A percentile compares a stretch with the other conserved stretches of the same genome.
These are phyloP conservation scores for Colletotrichum coccodes DNA, from an alignment of 2,329 filamentous ascomycete species.

Conservation along the genomic window DNA sequence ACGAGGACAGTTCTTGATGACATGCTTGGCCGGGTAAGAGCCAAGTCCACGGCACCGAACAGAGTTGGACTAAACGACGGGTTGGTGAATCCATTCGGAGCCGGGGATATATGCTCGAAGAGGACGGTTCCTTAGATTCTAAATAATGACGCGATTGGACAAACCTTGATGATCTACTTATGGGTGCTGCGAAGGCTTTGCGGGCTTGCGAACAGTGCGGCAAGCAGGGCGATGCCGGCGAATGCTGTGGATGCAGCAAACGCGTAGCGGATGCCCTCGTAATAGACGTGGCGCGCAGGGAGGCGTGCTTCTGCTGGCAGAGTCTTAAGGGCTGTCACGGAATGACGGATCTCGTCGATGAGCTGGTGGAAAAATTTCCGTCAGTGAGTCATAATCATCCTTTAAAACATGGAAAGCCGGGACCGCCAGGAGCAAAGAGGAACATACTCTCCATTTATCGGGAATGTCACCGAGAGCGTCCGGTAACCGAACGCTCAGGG, in stretches of 20 bases:
- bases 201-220: conserved; percentile 43
- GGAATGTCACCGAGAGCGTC: conserved; percentile 63
- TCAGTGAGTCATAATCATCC: conserved; percentile 10
- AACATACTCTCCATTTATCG: conserved; percentile 66
- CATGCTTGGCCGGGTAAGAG: too few species aligned
- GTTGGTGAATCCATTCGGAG: too few species aligned
- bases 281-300: conserved; percentile 67
- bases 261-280: conserved; percentile 65
- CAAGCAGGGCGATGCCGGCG: conserved; percentile 54
- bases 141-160: neutral
- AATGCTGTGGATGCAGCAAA: conserved; percentile 66
- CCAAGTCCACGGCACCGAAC: too few species aligned
- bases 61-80: too few species aligned
- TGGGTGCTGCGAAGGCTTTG: conserved; percentile 44
- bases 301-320: conserved; percentile 67
- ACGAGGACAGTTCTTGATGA: too few species aligned
- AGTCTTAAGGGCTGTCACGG: conserved; percentile 63
- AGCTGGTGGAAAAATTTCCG: conserved; percentile 51
- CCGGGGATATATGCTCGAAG: neutral
- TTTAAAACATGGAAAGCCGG: neutral
- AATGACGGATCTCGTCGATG: conserved; percentile 71
- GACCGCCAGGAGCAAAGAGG: neutral
- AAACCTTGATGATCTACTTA: conserved; percentile 21
- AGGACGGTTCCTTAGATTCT: neutral
- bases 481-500: conserved; percentile 63